Base-by-base conservation (phyloP, 176 grass and related monocot genomes). In the Aegilops umbellulata region DNA sequence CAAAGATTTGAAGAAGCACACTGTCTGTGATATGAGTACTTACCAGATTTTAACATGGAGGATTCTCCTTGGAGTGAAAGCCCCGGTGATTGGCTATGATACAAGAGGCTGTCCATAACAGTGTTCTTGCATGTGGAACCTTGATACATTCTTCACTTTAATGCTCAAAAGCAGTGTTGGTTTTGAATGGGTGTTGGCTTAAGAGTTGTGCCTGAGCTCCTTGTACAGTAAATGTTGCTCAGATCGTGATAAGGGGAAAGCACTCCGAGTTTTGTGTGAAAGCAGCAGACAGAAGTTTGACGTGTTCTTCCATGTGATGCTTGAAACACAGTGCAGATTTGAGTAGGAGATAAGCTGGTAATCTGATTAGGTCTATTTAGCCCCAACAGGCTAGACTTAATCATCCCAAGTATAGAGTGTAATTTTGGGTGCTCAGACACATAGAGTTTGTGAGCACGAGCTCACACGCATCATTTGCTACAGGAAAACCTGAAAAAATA, bases 381-480 rank as follows among this genome's bases (percentile, higher is more conserved):
- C 65, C 23, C 38, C 63, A 79, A 36, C 31, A 87, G 57, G 26
- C 57, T 81, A 61, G 31, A 86, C 70, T 87, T 78, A 19, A 58
- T 78, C 58, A 67, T 41, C 42, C 60, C 12, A 65, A 65, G 24
- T 76, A 68, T 7, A 24, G 15, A 60, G 80, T 57, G 20, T 70
- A 77, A 36, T 60, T 41, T 41, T 74, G 41, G 27, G 23, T 82
- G 53, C 53, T 51, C 25, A 17, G 49, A 53, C 49, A 53, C 49
- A 51, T 17, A 17, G 49, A 53, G 46, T 16, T 49, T 47, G 44
- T 15, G 12, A 15, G 44, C 44, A 15, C 4, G 44, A 5, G 5
- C 47, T 51, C 15, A 51, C 49, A 19, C 17, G 47, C 15, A 19
- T 14, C 49, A 5, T 19, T 53, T 0, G 16, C 5, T 53, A 19